These are phyloP conservation scores for Corymbia citriodora DNA, from an alignment of 441 rosid species.

Conservation along the genomic window DNA sequence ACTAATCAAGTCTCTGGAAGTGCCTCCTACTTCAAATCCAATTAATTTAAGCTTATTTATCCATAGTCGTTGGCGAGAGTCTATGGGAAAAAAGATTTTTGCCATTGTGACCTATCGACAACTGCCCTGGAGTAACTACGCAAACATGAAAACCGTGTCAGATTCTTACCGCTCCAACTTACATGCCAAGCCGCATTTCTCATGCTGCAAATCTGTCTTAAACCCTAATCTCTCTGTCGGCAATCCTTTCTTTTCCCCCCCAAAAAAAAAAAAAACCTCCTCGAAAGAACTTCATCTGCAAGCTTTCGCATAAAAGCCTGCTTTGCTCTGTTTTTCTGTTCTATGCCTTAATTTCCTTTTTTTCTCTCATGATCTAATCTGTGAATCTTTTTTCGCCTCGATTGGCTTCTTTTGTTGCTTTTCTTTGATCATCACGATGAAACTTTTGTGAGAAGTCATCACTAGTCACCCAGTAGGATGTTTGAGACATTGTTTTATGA, in stretches of 20 bases:
- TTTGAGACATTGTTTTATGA: not conserved
- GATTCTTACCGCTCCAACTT: not conserved
- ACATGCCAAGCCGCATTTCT: not conserved
- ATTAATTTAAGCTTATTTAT: not conserved
- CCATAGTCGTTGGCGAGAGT: not conserved
- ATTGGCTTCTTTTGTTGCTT: not conserved
- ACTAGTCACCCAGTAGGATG: not conserved
- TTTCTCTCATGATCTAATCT: too few relatives aligned
- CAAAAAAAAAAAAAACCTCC: not conserved
- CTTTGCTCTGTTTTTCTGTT: too few relatives aligned
- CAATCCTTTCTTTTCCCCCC: not conserved
- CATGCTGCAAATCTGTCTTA: not conserved
- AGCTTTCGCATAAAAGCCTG: not conserved
- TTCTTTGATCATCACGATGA: not conserved
- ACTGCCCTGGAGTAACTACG: not conserved
- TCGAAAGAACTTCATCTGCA: not conserved
- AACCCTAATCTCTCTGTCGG: not conserved
- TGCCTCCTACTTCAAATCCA: not conserved
- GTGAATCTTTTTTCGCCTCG: not conserved
- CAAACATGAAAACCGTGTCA: not conserved
- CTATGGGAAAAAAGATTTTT: not conserved
- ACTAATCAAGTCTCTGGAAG: not conserved
- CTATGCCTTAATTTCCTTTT: too few relatives aligned
- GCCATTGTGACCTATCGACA: fast-evolving
- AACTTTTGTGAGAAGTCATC: not conserved